A percentile compares a stretch with the other conserved stretches of the same genome.
Evolutionary conservation across 306 rosid genomes (phyloP).

Genomic region (Quercus alba): DNA sequence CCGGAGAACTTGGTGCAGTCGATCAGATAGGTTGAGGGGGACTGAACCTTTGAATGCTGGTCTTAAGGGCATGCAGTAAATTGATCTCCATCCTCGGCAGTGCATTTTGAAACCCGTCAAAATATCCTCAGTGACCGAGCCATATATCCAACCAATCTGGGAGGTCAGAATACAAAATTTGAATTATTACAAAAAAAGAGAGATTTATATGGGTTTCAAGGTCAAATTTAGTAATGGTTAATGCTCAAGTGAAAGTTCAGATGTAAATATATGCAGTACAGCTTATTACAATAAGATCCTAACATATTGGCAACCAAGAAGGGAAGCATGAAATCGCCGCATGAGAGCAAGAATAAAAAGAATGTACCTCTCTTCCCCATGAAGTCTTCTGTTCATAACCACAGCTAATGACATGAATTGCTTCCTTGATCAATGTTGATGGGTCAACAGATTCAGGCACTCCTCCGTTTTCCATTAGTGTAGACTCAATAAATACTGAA

Average conservation of each 20-base stretch:
- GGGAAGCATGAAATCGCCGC: background rate
- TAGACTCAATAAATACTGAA: constrained; percentile 92
- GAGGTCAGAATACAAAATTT: constrained; percentile 15
- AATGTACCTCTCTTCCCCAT: constrained; percentile 98
- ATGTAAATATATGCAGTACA: background rate
- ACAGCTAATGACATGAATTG: constrained; percentile 95
- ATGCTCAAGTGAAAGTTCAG: constrained; percentile 5
- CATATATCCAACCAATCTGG: constrained; percentile 99
- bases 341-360: constrained; percentile 10
- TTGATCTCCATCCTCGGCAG: constrained; percentile 98
- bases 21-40: constrained; percentile 89
- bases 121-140: constrained; percentile 97
- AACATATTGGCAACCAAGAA: background rate
- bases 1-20: constrained; percentile 96
- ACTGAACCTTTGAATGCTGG: constrained; percentile 99
- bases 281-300: background rate
- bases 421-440: constrained; percentile 83
- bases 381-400: constrained; percentile 94
- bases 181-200: constrained; percentile 3
- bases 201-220: background rate
- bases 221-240: background rate
- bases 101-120: constrained; percentile 98
- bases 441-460: constrained; percentile 74
- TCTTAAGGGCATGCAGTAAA: constrained; percentile 97
- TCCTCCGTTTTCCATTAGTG: constrained; percentile 94